Base-by-base conservation (phyloP, 352 stramenopile genomes). In the Phytophthora pini region DNA sequence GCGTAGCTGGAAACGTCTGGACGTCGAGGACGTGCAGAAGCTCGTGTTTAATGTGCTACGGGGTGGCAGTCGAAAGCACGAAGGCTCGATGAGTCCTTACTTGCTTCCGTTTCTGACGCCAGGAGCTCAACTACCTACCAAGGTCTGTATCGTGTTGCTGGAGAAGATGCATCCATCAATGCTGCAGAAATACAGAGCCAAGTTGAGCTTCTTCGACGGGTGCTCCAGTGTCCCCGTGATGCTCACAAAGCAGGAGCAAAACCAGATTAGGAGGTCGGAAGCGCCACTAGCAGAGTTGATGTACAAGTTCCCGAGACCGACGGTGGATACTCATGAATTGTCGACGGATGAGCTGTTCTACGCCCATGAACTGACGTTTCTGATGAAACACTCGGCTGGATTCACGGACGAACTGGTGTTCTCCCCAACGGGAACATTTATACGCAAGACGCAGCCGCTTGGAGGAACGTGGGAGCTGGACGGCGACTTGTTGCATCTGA, bases 391-490 rank as follows among this genome's bases (percentile, higher is more conserved):
- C 55, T 92, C 84, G 47, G 64, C 77, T 7, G 85, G 88, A 0
- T 96, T 80, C 57, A 93, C 70, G 22, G 88, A 96, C 53, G 88
- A 96, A 53, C 46, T 96, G 13, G 76, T 92, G 17, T 53, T 94
- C 4, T 59, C 77, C 24, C 86, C 86, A 2, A 66, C 52, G 7
- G 83, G 87, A 0, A 75, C 59, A 3, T 96, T 96, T 57, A 73
- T 71, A 43, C 82, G 87, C 24, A 89, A 92, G 62, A 89, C 61
- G 39, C 84, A 91, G 40, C 79, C 83, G 5, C 55, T 83, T 6
- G 84, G 82, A 40, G 88, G 88, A 10, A 92, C 79, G 26, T 96
- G 88, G 88, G 68, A 85, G 47, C 56, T 96, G 1, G 84, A 93
- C 39, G 88, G 87, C 11, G 87, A 96, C 58, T 69, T 94, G 43